Evolutionary conservation across 768 basidiomycete species (phyloP), one percentile per base, ranked within the genome.

Genomic region (Tricholoma saponaceum): DNA sequence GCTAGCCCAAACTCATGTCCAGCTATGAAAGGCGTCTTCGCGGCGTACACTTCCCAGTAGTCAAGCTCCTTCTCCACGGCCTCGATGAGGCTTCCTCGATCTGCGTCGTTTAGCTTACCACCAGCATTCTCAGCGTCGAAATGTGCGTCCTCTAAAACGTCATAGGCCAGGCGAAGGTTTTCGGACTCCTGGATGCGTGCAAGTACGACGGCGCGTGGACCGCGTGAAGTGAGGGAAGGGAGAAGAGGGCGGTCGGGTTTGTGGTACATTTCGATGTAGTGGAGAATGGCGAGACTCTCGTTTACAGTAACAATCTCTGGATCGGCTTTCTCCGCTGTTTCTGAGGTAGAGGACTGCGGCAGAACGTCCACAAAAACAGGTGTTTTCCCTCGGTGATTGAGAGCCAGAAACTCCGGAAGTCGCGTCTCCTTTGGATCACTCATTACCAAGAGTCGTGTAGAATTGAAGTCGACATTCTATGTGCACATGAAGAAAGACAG

Each of bases 261-360:
- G 53, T 69, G 54, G 35, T 64, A 68, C 18, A 61, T 65, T 54
- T 71, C 70, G 32, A 67, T 62, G 55, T 70, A 70, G 12, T 66
- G 62, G n/a, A 71, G 63, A 35, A 70, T 70, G 26, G 70, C 69
- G 28, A 70, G 57, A 47, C 63, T 69, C 53, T 70, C 68, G 41
- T 69, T 68, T 47, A 72, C 59, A 2, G 51, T 60, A n/a, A 63
- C 53, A 18, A 47, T 51, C 0, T 50, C 55, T 30, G 54, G 18
- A 20, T 13, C 35, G 16, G 41, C 20, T 9, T 26, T 18, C 12
- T 55, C 52, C 44, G 16, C 13, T 10, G 14, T 16, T 7, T 51
- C 55, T 23, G 18, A 52, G 33, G 46, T 28, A 14, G 51, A 51
- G 14, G 53, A 32, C n/a, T 37, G 43, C 25, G 39, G n/a, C 32